Percentiles rank a stretch among this genome's conserved stretches.
Conservation (phyloP, 2,329 filamentous ascomycete genomes). For the Exophiala sp. region DNA sequence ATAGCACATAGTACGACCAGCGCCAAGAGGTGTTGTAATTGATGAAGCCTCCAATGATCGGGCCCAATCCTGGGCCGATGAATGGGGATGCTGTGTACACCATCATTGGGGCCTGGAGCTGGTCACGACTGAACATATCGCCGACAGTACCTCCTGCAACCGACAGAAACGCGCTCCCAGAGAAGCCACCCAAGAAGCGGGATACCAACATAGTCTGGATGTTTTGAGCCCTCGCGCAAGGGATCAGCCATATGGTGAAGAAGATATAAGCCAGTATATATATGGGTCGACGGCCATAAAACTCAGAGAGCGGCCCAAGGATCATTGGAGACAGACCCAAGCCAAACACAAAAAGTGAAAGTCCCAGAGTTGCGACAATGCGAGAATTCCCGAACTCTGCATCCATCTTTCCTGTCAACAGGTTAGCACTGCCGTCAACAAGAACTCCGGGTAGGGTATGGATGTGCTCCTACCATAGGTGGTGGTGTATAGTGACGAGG, state of each 20-base stretch:
- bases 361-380: slow-evolving; percentile 69
- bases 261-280: slow-evolving; percentile 68
- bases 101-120: slow-evolving; percentile 70
- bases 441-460: background rate
- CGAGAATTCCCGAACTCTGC: slow-evolving; percentile 65
- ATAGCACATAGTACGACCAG: slow-evolving; percentile 70
- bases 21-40: slow-evolving; percentile 65
- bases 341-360: slow-evolving; percentile 78
- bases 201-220: slow-evolving; percentile 72
- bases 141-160: slow-evolving; percentile 70
- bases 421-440: background rate
- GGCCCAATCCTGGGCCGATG: slow-evolving; percentile 44
- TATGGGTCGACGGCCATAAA: slow-evolving; percentile 76
- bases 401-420: slow-evolving; percentile 55
- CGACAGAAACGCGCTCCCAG: slow-evolving; percentile 56
- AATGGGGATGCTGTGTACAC: slow-evolving; percentile 63
- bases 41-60: slow-evolving; percentile 48
- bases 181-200: slow-evolving; percentile 59
- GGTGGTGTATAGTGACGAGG: slow-evolving; percentile 81
- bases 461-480: slow-evolving; percentile 52
- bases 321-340: slow-evolving; percentile 60
- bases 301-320: slow-evolving; percentile 61
- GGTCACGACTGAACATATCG: slow-evolving; percentile 60
- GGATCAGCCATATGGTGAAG: slow-evolving; percentile 75
- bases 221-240: slow-evolving; percentile 73